Percentiles rank a stretch among this genome's conserved stretches.
phyloP scores from a whole-genome alignment of 495 filamentous ascomycete species.

The Penicillium egyptiacum region DNA sequence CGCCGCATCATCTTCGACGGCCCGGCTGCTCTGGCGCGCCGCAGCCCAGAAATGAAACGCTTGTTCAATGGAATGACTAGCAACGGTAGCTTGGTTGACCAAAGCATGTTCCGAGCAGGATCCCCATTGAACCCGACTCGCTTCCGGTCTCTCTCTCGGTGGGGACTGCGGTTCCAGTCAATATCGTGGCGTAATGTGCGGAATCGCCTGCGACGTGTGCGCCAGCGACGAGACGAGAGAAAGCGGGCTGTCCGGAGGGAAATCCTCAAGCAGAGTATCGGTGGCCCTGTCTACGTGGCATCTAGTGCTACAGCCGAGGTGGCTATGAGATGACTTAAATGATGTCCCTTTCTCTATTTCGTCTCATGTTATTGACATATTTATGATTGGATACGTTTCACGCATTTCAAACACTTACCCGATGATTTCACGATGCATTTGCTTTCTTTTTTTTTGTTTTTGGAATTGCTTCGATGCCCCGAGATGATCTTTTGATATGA shows the following conservation, averaged over 20 bases:
- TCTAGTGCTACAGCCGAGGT: constrained; percentile 30
- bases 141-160: constrained; percentile 47
- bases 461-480: not conserved
- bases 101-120: constrained; percentile 33
- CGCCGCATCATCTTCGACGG: constrained; percentile 51
- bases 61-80: constrained; percentile 32
- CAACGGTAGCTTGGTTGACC: constrained; percentile 34
- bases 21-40: constrained; percentile 34
- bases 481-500: constrained; percentile 17
- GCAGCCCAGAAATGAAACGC: constrained; percentile 42
- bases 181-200: constrained; percentile 52
- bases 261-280: constrained; percentile 67
- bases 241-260: constrained; percentile 62
- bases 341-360: constrained; percentile 2
- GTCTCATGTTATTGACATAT: constrained; percentile 12
- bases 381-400: constrained; percentile 26
- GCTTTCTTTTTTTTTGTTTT: constrained; percentile 10
- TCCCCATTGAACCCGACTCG: constrained; percentile 36
- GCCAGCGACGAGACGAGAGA: constrained; percentile 56
- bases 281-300: constrained; percentile 36
- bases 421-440: constrained; percentile 24
- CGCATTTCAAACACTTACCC: constrained; percentile 13
- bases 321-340: constrained; percentile 14
- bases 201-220: constrained; percentile 55
- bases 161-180: constrained; percentile 53